Base-by-base conservation (phyloP, 2,329 filamentous ascomycete species). In the Nemania abortiva region DNA sequence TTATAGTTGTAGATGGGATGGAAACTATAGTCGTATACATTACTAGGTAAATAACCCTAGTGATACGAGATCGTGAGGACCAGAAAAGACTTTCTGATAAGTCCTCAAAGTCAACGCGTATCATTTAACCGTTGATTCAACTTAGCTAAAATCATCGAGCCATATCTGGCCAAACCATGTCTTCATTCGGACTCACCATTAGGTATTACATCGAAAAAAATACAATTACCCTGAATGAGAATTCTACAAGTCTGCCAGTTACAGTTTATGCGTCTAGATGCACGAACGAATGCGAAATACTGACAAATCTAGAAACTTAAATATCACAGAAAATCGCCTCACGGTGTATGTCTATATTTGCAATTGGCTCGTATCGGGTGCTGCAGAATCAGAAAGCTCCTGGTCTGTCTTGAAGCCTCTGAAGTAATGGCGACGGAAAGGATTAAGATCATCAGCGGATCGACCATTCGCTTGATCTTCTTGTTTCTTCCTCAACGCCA, bases 351-450 rank as follows among this genome's bases (percentile, higher is more conserved):
- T 34, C 31, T 65, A 73, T 10, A 55, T 54, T 63, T 62, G 39
- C 9, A 49, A 37, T 45, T 59, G 47, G 15, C 53, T 27, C 52
- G 22, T 59, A 47, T 58, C 45, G 65, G 54, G 72, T 10, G 54
- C 34, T 18, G 53, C 42, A 34, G 45, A 47, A 45, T 68, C 70
- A 9, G 66, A 37, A n/a, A 65, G 56, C 24, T 70, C 65, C 66
- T 76, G 65, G 45, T 78, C 76, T 65, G 77, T 73, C 75, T 84
- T 82, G 73, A 89, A 89, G 63, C 84, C 85, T 68, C 81, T 85
- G 74, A 90, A 90, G 77, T 89, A 90, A 37, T 84, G 84, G 65
- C 84, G 84, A 56, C 88, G 85, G 75, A 90, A 90, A 7, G 87
- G 86, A 70, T 90, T 90, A 65, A 89, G 81, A 70, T 89, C 87